Percentiles rank a stretch among this genome's conserved stretches.
Evolutionary conservation across 495 filamentous ascomycete genomes (phyloP).

Genomic region (Lasiosphaeria ovina): DNA sequence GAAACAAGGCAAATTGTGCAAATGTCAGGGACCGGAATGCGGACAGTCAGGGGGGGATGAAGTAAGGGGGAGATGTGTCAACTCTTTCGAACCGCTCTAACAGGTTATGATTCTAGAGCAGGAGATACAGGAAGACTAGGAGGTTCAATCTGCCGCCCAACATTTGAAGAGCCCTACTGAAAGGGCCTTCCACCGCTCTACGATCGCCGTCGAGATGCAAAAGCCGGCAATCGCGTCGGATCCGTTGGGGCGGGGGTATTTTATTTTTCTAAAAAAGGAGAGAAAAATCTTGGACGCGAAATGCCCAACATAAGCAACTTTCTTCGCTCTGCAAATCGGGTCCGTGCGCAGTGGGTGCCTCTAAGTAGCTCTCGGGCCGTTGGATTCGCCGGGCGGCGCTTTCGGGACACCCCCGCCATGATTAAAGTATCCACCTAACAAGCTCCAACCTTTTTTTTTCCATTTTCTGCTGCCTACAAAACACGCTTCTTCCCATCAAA

Average conservation of each 20-base stretch:
- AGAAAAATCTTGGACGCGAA: neutral
- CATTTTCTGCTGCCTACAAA: conserved; percentile 34
- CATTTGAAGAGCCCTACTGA: conserved; percentile 63
- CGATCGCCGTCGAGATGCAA: conserved; percentile 36
- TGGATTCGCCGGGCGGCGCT: too few relatives aligned
- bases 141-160: conserved; percentile 67
- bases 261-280: conserved; percentile 13
- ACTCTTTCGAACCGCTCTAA: conserved; percentile 74
- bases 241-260: conserved; percentile 51
- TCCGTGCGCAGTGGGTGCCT: conserved; percentile 11
- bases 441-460: conserved; percentile 5
- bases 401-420: too few relatives aligned
- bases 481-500: conserved; percentile 22
- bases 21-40: too few relatives aligned
- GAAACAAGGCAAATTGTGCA: too few relatives aligned
- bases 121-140: conserved; percentile 85
- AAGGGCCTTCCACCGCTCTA: conserved; percentile 51
- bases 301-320: too few relatives aligned
- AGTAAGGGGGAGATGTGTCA: conserved; percentile 33
- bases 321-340: neutral
- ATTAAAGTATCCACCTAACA: neutral
- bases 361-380: too few relatives aligned
- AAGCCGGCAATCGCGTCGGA: conserved; percentile 36
- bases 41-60: neutral
- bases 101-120: conserved; percentile 79